Conservation (phyloP, 768 basidiomycete genomes). For the Porpolomopsis calyptriformis region DNA sequence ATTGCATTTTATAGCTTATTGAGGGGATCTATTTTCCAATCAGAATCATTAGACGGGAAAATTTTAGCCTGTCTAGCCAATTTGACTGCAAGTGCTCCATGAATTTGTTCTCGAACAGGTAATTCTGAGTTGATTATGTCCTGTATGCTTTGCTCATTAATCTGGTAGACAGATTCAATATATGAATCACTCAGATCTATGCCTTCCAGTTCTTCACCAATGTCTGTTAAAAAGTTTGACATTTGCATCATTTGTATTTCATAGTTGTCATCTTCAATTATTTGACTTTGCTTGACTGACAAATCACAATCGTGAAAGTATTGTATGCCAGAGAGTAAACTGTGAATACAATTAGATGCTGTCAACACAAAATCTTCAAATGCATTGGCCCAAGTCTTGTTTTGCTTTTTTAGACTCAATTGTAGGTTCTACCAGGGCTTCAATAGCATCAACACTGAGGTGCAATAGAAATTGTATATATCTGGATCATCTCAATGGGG, state of each 20-base stretch:
- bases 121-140: not conserved
- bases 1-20: not conserved
- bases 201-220: not conserved
- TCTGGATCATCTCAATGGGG: constrained; percentile 19
- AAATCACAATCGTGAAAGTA: constrained; percentile 9
- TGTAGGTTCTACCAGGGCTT: constrained; percentile 10
- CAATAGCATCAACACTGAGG: constrained; percentile 13
- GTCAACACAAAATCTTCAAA: constrained; percentile 3
- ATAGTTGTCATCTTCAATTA: constrained; percentile 17
- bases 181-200: constrained; percentile 8
- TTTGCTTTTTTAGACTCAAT: not conserved
- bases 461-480: constrained; percentile 21
- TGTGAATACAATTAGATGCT: not conserved
- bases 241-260: not conserved
- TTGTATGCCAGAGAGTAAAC: constrained; percentile 7
- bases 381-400: constrained; percentile 4
- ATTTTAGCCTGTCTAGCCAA: constrained; percentile 10
- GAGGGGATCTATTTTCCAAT: constrained; percentile 2
- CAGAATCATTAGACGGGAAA: constrained; percentile 7
- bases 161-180: constrained; percentile 2
- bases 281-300: constrained; percentile 13
- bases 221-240: too few species aligned
- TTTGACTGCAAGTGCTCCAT: constrained; percentile 10
- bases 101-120: constrained; percentile 4
- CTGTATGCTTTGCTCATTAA: not conserved